phyloP scores from a whole-genome alignment of 1,284 basidiomycete genomes.

The Cryptococcus deneoformans region DNA sequence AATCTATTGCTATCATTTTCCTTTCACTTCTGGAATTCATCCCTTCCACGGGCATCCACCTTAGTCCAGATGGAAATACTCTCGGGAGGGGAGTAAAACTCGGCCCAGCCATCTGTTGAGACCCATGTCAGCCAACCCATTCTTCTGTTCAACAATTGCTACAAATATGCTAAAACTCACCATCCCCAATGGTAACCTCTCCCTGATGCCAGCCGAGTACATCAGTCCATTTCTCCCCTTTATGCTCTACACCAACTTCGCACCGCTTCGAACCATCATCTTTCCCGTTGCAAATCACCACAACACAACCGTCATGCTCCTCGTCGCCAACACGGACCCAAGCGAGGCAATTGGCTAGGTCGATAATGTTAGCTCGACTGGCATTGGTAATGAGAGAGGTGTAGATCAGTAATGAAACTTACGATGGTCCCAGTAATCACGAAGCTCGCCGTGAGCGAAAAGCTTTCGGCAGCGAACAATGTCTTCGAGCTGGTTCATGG shows the following conservation, averaged over 20 bases:
- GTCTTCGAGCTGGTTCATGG: slow-evolving; percentile 54
- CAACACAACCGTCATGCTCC: slow-evolving; percentile 55
- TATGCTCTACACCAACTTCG: slow-evolving; percentile 56
- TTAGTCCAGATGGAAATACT: slow-evolving; percentile 55
- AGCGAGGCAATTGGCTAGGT: slow-evolving; percentile 49
- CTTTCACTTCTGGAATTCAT: slow-evolving; percentile 47
- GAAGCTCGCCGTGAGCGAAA: slow-evolving; percentile 56
- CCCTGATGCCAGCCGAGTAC: slow-evolving; percentile 57
- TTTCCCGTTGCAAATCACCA: slow-evolving; percentile 48
- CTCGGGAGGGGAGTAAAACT: slow-evolving; percentile 53
- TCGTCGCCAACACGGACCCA: slow-evolving; percentile 57
- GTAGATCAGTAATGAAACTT: slow-evolving; percentile 33
- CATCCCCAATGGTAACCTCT: slow-evolving; percentile 55
- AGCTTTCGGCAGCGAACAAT: slow-evolving; percentile 55
- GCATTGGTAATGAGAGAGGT: not conserved
- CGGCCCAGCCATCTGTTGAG: slow-evolving; percentile 56
- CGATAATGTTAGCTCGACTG: not conserved
- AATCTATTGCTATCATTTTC: no score
- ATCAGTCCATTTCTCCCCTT: slow-evolving; percentile 58
- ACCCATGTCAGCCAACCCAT: not conserved
- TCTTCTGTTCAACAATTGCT: not conserved
- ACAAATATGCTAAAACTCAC: slow-evolving; percentile 17
- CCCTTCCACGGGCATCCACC: slow-evolving; percentile 51
- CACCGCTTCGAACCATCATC: slow-evolving; percentile 51
- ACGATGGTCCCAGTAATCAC: slow-evolving; percentile 56